A percentile compares a stretch with the other conserved stretches of the same genome.
Conservation (phyloP, 176 grass and related monocot species). For the Otatea glauca region DNA sequence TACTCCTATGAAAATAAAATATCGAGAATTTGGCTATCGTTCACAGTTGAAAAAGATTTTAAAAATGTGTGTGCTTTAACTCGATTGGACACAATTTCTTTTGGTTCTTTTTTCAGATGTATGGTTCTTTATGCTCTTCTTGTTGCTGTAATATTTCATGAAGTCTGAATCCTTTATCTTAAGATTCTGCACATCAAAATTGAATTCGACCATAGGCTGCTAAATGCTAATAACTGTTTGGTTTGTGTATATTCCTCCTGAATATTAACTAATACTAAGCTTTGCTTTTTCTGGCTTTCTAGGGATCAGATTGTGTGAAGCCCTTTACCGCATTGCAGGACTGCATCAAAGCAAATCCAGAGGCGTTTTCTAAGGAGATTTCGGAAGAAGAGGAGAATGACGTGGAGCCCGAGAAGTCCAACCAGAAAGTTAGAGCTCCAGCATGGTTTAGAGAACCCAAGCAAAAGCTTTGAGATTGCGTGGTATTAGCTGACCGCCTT, state of each 20-base stretch:
- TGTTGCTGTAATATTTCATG: slow-evolving; percentile 13
- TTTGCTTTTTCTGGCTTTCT: slow-evolving; percentile 32
- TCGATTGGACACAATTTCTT: slow-evolving; percentile 8
- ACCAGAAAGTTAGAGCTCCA: slow-evolving; percentile 72
- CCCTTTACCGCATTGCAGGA: slow-evolving; percentile 83
- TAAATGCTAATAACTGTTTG: not conserved
- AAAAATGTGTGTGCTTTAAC: slow-evolving; percentile 11
- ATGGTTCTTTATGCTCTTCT: not conserved
- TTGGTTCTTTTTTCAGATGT: not conserved
- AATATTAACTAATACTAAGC: not conserved
- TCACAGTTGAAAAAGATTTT: not conserved
- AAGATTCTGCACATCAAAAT: not conserved
- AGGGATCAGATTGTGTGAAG: slow-evolving; percentile 93
- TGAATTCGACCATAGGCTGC: not conserved
- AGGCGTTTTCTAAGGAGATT: slow-evolving; percentile 93
- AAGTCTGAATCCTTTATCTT: not conserved
- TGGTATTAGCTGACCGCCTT: slow-evolving; percentile 26
- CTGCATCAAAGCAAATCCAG: slow-evolving; percentile 83
- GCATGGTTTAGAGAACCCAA: slow-evolving; percentile 88
- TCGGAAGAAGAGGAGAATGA: slow-evolving; percentile 75
- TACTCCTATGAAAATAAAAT: slow-evolving; percentile 7
- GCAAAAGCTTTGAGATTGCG: slow-evolving; percentile 55
- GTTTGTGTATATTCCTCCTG: not conserved
- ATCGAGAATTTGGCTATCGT: not conserved
- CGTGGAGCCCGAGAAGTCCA: slow-evolving; percentile 54